Base-by-base conservation (phyloP, 2,329 filamentous ascomycete genomes). In the Colletotrichum tropicicola region DNA sequence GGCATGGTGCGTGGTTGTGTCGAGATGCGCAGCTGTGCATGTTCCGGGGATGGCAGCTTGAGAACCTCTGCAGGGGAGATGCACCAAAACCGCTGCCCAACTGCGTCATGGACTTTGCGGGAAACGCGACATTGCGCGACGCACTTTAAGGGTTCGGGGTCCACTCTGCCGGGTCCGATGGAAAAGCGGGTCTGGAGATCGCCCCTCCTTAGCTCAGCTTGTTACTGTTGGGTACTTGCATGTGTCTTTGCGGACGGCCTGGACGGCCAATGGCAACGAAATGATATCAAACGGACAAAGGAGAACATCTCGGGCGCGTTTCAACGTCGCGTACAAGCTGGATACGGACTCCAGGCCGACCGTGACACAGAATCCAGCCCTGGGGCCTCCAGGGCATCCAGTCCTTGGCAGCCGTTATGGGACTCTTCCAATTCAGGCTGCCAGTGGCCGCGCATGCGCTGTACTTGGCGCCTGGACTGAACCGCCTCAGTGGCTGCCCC, bases 1-100 rank as follows among this genome's bases (percentile, higher is more conserved):
- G 91, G 89, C 91, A 93, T 93, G 41, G 51, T 75, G 56, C 52
- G 37, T 25, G 23, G 49, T 44, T 37, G 25, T 51, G 59, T 32
- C 37, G 51, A 37, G 44, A 43, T 19, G 6, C 10, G 10, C 27
- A 17, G 35, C 17, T 45, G 28, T 3, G 17, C 43, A 45, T 67
- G 32, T 13, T 66, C 30, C 30, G 10, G 27, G 41, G 17, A 53
- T 51, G 30, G 25, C 39, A 21, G 59, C 52, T 37, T 45, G 44
- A 43, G 39, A 53, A 53, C 30, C 52, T 64, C 57, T 66, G 52
- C 58, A 61, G 62, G 44, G 49, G 44, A 32, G 27, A 44, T 56
- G 44, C 57, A 35, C 45, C 44, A 39, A 54, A 17, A 45, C 27
- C 32, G 44, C 52, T 53, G 43, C 45, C 35, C 28, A 49, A 47